A percentile compares a stretch with the other conserved stretches of the same genome.
Conservation (phyloP, 176 grass and related monocot genomes). For the Bromus sterilis region DNA sequence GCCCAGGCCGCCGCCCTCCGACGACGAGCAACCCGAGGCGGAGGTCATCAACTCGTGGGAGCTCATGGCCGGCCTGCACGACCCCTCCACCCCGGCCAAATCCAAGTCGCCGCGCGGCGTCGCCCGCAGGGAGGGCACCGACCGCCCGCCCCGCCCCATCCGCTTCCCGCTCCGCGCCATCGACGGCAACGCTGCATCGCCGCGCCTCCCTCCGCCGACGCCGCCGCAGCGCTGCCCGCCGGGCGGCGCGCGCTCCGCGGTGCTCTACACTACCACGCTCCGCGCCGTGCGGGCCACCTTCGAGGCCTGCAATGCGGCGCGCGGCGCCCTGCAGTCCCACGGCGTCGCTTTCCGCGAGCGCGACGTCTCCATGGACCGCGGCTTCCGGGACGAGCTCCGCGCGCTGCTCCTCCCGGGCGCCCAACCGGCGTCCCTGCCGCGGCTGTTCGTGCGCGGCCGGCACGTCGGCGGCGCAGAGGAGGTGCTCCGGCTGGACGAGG, state of each 20-base stretch:
- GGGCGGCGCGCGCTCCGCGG: background rate
- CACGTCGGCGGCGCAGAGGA: constrained; percentile 8
- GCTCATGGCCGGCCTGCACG: constrained; percentile 65
- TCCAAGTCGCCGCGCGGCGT: background rate
- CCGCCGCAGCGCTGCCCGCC: background rate
- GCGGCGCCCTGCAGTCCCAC: constrained; percentile 31
- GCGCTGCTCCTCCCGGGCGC: background rate
- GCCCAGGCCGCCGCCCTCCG: background rate
- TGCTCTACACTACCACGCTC: constrained; percentile 16
- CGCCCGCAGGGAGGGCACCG: background rate
- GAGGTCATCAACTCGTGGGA: constrained; percentile 80
- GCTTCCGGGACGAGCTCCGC: constrained; percentile 12
- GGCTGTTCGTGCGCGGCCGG: constrained; percentile 31
- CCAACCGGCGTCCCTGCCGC: background rate
- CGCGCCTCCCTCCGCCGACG: too few species aligned
- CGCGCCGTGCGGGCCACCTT: constrained; percentile 60
- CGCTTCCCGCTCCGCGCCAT: background rate
- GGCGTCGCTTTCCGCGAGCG: background rate
- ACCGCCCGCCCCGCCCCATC: background rate
- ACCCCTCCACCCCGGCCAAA: constrained; percentile 32
- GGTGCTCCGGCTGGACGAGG: constrained; percentile 33
- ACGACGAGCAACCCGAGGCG: background rate
- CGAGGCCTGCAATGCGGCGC: constrained; percentile 66
- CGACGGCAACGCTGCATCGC: background rate
- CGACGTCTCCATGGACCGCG: background rate